Evolutionary conservation across 257 asterid genomes (phyloP).

Genomic region (Solanum dulcamara): DNA sequence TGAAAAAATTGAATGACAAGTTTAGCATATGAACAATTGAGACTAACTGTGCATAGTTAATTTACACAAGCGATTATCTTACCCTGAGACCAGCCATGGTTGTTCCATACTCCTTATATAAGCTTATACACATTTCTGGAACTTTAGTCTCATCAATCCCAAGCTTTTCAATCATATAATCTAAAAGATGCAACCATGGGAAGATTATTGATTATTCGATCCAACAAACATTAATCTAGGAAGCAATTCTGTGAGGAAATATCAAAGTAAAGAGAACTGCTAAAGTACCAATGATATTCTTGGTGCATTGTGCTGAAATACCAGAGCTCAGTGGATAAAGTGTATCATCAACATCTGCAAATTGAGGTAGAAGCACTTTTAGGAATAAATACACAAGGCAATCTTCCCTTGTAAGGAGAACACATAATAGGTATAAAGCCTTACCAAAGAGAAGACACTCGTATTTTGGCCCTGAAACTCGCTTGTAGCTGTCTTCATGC

Average conservation of each 20-base stretch:
- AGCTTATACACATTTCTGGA: slow-evolving; percentile 47
- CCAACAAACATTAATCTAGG: not conserved
- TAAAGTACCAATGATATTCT: slow-evolving; percentile 57
- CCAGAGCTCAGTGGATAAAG: slow-evolving; percentile 84
- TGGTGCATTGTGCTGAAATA: slow-evolving; percentile 53
- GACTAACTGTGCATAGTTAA: not conserved
- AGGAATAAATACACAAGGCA: not conserved
- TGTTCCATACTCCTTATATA: slow-evolving; percentile 84
- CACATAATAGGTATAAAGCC: not conserved
- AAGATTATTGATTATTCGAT: not conserved
- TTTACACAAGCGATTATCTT: not conserved
- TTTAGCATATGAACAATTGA: not conserved
- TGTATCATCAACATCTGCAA: slow-evolving; percentile 89
- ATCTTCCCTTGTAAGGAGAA: not conserved
- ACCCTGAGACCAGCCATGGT: slow-evolving; percentile 97
- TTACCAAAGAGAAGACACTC: slow-evolving; percentile 87
- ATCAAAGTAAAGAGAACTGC: not conserved
- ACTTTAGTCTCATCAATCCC: slow-evolving; percentile 53
- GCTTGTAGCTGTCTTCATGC: slow-evolving; percentile 17
- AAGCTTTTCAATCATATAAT: slow-evolving; percentile 64
- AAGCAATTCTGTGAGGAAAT: not conserved
- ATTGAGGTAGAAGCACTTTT: not conserved
- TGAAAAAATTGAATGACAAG: slow-evolving; percentile 10
- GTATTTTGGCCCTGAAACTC: slow-evolving; percentile 34
- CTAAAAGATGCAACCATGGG: slow-evolving; percentile 21